Conservation (phyloP, 176 grass and related monocot species). For the Hyparrhenia diplandra region DNA sequence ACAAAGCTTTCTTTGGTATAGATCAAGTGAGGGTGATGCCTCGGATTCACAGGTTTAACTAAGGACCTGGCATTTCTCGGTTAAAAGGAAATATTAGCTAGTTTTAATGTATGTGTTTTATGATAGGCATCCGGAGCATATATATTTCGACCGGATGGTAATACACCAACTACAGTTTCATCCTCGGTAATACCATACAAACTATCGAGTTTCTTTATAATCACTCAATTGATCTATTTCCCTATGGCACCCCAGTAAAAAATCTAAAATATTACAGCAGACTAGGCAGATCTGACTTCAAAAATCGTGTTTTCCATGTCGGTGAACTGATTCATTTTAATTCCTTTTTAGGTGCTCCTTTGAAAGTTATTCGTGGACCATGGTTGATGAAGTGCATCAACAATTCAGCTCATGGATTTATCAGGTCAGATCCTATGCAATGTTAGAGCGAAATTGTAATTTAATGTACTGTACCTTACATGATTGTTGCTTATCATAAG, state of each 20-base stretch:
- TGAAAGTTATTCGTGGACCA: constrained; percentile 63
- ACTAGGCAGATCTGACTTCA: background rate
- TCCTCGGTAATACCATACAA: constrained; percentile 42
- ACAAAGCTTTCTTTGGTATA: constrained; percentile 82
- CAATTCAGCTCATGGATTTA: constrained; percentile 89
- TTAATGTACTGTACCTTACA: background rate
- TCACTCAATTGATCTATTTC: background rate
- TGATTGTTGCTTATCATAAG: background rate
- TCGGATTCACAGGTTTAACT: constrained; percentile 58
- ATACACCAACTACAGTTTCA: constrained; percentile 51
- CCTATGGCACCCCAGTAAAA: too few species aligned
- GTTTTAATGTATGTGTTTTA: background rate
- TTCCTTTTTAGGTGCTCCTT: constrained; percentile 37
- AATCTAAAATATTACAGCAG: background rate
- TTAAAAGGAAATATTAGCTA: constrained; percentile 16
- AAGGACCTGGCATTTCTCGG: background rate
- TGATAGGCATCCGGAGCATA: constrained; percentile 86
- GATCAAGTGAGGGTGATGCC: constrained; percentile 56
- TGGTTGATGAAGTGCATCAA: constrained; percentile 83
- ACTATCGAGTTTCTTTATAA: background rate
- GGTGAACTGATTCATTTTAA: background rate
- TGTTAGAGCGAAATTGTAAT: background rate
- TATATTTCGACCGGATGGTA: constrained; percentile 81
- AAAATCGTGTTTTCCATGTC: background rate
- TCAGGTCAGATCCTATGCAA: constrained; percentile 50